phyloP scores from a whole-genome alignment of 805 yeast species.

The Cyberlindnera euphorbiae region DNA sequence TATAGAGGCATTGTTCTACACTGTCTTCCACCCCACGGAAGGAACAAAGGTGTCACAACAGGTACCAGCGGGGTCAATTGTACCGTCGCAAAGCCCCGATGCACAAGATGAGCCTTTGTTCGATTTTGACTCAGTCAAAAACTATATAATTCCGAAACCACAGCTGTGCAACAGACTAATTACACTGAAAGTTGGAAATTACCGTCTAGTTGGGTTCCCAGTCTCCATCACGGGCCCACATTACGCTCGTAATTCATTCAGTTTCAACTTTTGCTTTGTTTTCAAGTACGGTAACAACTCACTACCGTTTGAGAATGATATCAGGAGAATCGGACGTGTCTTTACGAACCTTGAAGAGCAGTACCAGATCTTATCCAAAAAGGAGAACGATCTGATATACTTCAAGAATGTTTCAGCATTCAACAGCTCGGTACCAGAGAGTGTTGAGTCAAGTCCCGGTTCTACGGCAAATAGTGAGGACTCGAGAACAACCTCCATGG shows the following conservation, averaged over 20 bases:
- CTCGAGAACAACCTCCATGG: constrained; percentile 19
- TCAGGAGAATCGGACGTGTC: constrained; percentile 81
- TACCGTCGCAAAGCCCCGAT: constrained; percentile 29
- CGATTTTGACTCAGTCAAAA: constrained; percentile 81
- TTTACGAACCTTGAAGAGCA: constrained; percentile 90
- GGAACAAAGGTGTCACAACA: constrained; percentile 91
- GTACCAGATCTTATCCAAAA: constrained; percentile 61
- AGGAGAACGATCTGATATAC: constrained; percentile 38
- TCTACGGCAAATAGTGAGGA: constrained; percentile 7
- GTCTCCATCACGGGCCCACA: constrained; percentile 69
- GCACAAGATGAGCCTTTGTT: constrained; percentile 43
- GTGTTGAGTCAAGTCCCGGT: constrained; percentile 6
- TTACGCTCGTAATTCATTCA: constrained; percentile 88
- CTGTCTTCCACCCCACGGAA: constrained; percentile 92
- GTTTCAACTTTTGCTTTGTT: constrained; percentile 89
- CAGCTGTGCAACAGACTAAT: constrained; percentile 80
- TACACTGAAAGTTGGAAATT: constrained; percentile 64
- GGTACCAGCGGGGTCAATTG: constrained; percentile 75
- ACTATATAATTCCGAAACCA: constrained; percentile 91
- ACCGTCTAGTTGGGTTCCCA: constrained; percentile 81
- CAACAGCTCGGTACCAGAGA: constrained; percentile 4
- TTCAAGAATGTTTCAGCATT: constrained; percentile 18
- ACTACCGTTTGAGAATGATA: constrained; percentile 81
- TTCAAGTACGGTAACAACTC: constrained; percentile 79
- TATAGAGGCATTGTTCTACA: constrained; percentile 82